Conservation (phyloP, 2,329 filamentous ascomycete species). For the Colletotrichum siamense region DNA sequence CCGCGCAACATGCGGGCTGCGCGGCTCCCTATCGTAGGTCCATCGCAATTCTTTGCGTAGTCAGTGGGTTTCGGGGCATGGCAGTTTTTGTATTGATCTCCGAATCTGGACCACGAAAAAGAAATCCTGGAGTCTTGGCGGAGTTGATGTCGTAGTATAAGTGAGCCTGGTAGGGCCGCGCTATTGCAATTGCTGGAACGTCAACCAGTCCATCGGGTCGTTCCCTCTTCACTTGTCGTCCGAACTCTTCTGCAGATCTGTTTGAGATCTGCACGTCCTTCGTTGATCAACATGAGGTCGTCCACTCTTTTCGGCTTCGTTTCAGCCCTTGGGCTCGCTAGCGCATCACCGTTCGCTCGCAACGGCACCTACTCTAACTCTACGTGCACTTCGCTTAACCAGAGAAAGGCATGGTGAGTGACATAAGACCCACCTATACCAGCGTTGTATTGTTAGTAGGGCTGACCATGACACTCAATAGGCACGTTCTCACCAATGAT, state of each 20-base stretch:
- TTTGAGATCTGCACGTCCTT: background rate
- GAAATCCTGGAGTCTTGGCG: background rate
- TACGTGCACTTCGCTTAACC: constrained; percentile 1
- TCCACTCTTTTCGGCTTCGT: constrained; percentile 1
- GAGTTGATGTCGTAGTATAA: background rate
- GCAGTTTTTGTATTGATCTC: background rate
- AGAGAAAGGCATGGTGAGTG: constrained; percentile 3
- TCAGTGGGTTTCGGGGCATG: background rate
- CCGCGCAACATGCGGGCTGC: background rate
- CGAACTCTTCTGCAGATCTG: background rate
- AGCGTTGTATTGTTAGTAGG: background rate
- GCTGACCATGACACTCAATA: background rate
- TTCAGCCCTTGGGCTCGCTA: background rate
- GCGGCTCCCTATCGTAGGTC: background rate
- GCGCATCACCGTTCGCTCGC: background rate
- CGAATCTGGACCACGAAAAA: background rate
- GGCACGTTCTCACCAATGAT: constrained; percentile 1
- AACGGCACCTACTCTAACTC: background rate
- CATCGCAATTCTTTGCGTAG: background rate
- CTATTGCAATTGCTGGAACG: background rate
- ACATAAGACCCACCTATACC: background rate
- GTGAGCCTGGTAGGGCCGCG: background rate
- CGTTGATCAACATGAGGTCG: background rate
- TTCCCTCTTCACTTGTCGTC: background rate
- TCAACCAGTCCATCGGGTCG: background rate